phyloP scores from a whole-genome alignment of 768 basidiomycete species.

The Saitozyma sp. region DNA sequence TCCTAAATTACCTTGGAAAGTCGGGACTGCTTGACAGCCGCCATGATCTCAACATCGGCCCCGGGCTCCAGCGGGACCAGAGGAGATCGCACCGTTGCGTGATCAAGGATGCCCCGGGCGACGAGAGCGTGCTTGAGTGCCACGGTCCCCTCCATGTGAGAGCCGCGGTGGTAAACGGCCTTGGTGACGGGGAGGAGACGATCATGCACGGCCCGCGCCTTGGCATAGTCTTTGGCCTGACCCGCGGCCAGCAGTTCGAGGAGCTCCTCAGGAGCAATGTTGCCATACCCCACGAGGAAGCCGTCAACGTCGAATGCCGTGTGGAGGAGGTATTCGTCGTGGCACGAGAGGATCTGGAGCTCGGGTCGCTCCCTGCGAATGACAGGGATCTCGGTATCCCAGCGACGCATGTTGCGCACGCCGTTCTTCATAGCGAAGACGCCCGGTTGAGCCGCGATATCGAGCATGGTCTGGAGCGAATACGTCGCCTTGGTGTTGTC shows the following conservation, averaged over 20 bases:
- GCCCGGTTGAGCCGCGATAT: slow-evolving; percentile 16
- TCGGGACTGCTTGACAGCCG: slow-evolving; percentile 11
- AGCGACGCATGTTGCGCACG: slow-evolving; percentile 23
- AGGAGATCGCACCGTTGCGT: slow-evolving; percentile 17
- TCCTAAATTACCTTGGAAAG: background rate
- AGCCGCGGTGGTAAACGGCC: slow-evolving; percentile 20
- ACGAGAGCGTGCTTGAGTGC: slow-evolving; percentile 25
- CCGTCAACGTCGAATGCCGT: slow-evolving; percentile 19
- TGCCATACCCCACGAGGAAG: slow-evolving; percentile 19
- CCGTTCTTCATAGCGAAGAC: slow-evolving; percentile 25
- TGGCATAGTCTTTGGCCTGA: slow-evolving; percentile 5
- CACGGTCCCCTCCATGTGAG: slow-evolving; percentile 27
- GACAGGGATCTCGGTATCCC: slow-evolving; percentile 22
- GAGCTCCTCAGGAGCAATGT: slow-evolving; percentile 18
- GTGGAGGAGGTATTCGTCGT: slow-evolving; percentile 26
- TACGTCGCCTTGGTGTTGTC: slow-evolving; percentile 19
- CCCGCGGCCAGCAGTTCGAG: slow-evolving; percentile 16
- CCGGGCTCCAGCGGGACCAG: slow-evolving; percentile 13
- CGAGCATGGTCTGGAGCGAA: slow-evolving; percentile 21
- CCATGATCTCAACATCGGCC: slow-evolving; percentile 18
- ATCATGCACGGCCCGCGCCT: slow-evolving; percentile 15
- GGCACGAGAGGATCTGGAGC: slow-evolving; percentile 17
- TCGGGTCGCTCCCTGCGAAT: slow-evolving; percentile 19
- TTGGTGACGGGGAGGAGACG: slow-evolving; percentile 18
- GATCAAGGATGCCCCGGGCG: slow-evolving; percentile 15